A percentile compares a stretch with the other conserved stretches of the same genome.
These are phyloP conservation scores for Berkeleyomyces rouxiae DNA, from an alignment of 2,329 filamentous ascomycete genomes.

Conservation along the genomic window DNA sequence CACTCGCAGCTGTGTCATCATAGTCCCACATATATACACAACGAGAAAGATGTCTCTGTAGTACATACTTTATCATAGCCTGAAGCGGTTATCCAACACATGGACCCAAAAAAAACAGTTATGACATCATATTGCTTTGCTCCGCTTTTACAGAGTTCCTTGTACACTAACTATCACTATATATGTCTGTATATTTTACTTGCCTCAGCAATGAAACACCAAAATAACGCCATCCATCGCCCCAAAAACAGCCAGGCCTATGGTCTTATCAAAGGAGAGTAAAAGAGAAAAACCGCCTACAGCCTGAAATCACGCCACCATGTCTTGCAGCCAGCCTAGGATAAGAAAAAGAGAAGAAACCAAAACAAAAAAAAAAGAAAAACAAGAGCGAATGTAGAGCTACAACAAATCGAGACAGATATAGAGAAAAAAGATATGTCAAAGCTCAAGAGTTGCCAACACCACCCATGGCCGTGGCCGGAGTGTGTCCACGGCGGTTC, in stretches of 20 bases:
- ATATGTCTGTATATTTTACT: neutral
- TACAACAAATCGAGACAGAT: slow-evolving; percentile 1
- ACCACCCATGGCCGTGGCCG: slow-evolving; percentile 24
- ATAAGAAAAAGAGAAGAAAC: neutral
- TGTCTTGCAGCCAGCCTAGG: neutral
- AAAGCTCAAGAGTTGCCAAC: neutral
- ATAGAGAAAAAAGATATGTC: slow-evolving; percentile 17
- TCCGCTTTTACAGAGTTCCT: neutral
- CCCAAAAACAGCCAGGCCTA: neutral
- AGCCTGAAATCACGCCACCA: neutral
- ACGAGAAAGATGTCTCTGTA: neutral
- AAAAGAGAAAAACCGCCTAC: neutral
- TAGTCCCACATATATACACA: neutral
- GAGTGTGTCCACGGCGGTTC: slow-evolving; percentile 47
- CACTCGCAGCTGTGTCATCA: neutral
- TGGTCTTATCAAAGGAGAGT: neutral
- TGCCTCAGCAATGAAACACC: neutral
- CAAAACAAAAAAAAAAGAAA: neutral
- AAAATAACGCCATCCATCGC: slow-evolving; percentile 6
- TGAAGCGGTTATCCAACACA: neutral
- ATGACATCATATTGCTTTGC: slow-evolving; percentile 2
- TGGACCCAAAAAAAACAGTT: neutral
- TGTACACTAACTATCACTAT: too few relatives aligned
- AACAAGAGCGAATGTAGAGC: neutral
- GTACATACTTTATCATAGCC: neutral